Evolutionary conservation across 495 filamentous ascomycete genomes (phyloP), one percentile per base, ranked within the genome.

Genomic region (Aspergillus sclerotioniger): DNA sequence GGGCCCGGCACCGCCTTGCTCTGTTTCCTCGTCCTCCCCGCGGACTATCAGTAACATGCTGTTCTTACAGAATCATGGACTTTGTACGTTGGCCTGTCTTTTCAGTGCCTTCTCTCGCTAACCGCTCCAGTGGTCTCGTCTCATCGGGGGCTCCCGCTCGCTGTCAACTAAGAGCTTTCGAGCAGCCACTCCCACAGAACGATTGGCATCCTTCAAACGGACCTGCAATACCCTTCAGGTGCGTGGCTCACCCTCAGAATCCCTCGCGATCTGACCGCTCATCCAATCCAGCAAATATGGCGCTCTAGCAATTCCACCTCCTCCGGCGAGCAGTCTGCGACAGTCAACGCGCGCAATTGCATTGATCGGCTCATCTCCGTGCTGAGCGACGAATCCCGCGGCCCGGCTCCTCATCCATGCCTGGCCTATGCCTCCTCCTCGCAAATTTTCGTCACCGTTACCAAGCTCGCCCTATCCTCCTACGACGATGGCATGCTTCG

Each of bases 141-240:
- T 96, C 64, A 85, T 96, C 74, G 91, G 90, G 69, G 90, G 90
- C 67, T 88, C 85, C 61, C 84, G 84, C 65, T 81, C 84, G 51
- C 81, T 82, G 72, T 82, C 72, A 64, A 83, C 71, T 53, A 83
- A 81, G 72, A 82, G 83, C 71, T 79, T 84, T 61, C 76, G 84
- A 46, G 78, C 86, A 35, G 86, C 86, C 64, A 88, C 91, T 66
- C 90, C 93, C 35, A 87, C 90, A 58, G 86, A 93, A 69, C 90
- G 95, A 62, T 84, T 96, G 67, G 85, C 87, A 63, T 87, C 89
- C 56, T 98, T 97, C 76, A 94, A 93, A 76, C 86, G 89, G 67
- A 83, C 88, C 62, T 96, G 93, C 74, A 86, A 89, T 67, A 84
- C 91, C 67, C 80, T 96, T 19, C 80, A 96, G 78, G 92, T 96